Evolutionary conservation across 2,329 filamentous ascomycete species (phyloP), one percentile per base, ranked within the genome.

Genomic region (Helotiales sp.): DNA sequence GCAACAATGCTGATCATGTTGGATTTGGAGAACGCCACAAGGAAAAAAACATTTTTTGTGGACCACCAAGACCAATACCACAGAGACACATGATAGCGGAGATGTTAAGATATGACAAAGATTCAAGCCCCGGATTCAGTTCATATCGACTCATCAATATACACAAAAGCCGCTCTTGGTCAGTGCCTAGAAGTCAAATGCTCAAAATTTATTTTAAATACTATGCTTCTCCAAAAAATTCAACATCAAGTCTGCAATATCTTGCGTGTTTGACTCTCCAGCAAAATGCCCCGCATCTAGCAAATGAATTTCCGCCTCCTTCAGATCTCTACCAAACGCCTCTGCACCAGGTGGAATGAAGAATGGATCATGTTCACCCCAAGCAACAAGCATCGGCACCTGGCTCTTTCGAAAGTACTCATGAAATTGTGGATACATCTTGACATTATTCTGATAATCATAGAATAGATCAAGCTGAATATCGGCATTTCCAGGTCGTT

Each of bases 281-380:
- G 81, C 79, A 74, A 85, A 85, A 71, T 86, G 82, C 0, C 81
- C 81, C 1, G 77, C 77, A 67, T 86, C 81, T 40, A 85, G 64
- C 49, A 80, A 72, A 59, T 76, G 72, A 36, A 84, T 65, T 66
- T 81, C 76, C 4, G 79, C 73, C 24, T 76, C 70, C 8, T 73
- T 70, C 13, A 81, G 68, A 71, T 86, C 82, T 22, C 66, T 71
- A 65, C 75, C 76, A 62, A 65, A 86, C 0, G 81, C 82, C 69
- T 83, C 77, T 0, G 82, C 82, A 0, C 82, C 83, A 0, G 75
- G 62, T 0, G 76, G 63, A 0, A 80, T 66, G 62, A 83, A 83
- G 30, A 81, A 78, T 2, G 67, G 63, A 71, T 86, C 83, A 57
- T 81, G 77, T 70, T 79, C 80, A 0, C 84, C 83, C 84, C 84